These are phyloP conservation scores for Vigna unguiculata DNA, from an alignment of 306 rosid genomes.

Conservation along the genomic window DNA sequence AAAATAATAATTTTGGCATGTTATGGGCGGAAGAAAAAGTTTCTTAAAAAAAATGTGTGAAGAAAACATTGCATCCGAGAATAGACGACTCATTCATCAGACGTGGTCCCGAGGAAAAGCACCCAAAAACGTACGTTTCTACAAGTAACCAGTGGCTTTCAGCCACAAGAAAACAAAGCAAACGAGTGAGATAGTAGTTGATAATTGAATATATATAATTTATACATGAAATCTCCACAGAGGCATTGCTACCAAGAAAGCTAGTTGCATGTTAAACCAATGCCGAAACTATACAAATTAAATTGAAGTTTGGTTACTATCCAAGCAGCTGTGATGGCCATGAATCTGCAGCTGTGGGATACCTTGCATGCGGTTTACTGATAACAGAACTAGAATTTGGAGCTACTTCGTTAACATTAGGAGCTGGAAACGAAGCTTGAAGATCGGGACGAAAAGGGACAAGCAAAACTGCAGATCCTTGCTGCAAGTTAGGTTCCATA, in stretches of 20 bases:
- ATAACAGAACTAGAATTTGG: conserved; percentile 56
- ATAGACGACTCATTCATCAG: conserved; percentile 9
- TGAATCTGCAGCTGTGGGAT: conserved; percentile 83
- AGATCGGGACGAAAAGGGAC: conserved; percentile 64
- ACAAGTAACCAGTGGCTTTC: conserved; percentile 1
- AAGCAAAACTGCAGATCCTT: conserved; percentile 68
- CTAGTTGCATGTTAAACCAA: conserved; percentile 37
- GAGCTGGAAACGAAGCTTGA: conserved; percentile 52
- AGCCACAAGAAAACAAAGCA: neutral
- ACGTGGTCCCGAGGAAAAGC: conserved; percentile 8
- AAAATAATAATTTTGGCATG: conserved; percentile 17
- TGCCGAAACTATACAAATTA: conserved; percentile 48
- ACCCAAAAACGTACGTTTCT: neutral
- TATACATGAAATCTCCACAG: conserved; percentile 35
- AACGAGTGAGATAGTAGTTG: conserved; percentile 26
- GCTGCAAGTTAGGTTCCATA: conserved; percentile 60
- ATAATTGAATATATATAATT: conserved; percentile 36
- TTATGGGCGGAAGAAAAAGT: conserved; percentile 1
- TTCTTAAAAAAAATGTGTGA: neutral
- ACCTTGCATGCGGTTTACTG: conserved; percentile 93
- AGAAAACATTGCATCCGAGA: neutral
- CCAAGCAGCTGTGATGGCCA: conserved; percentile 88
- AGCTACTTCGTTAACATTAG: conserved; percentile 44
- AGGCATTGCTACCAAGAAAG: conserved; percentile 26
- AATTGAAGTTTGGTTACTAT: conserved; percentile 55